Evolutionary conservation across 2,329 filamentous ascomycete genomes (phyloP).

Genomic region (Fusarium liriodendri): DNA sequence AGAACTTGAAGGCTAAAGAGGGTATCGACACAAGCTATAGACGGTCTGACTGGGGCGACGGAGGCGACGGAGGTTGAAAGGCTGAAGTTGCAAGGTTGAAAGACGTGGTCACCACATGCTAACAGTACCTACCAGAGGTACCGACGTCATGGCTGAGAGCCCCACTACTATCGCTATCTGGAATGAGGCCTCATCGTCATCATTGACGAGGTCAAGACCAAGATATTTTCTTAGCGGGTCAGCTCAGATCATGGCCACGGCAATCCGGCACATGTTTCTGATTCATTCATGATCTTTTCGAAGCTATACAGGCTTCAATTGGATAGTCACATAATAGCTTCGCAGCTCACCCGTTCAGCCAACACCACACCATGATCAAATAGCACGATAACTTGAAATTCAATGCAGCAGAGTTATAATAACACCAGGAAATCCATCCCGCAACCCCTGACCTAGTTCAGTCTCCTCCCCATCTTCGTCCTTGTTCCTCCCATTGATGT

Average conservation of each 20-base stretch:
- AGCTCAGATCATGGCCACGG: neutral
- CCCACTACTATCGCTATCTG: conserved; percentile 21
- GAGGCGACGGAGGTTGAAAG: conserved; percentile 1
- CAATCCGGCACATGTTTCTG: neutral
- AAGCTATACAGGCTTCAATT: neutral
- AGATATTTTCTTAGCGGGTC: neutral
- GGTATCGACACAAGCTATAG: neutral
- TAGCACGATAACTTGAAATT: conserved; percentile 25
- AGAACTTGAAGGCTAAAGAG: neutral
- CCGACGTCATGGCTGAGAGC: conserved; percentile 39
- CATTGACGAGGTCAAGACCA: neutral
- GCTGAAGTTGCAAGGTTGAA: conserved; percentile 8
- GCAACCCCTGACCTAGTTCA: conserved; percentile 27
- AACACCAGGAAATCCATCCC: conserved; percentile 39
- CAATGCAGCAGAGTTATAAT: conserved; percentile 35
- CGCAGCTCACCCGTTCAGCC: neutral
- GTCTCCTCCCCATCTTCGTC: conserved; percentile 17
- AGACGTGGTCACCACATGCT: neutral
- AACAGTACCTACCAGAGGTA: neutral
- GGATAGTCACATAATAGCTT: neutral
- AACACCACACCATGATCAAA: neutral
- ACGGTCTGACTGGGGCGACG: neutral
- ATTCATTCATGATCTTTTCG: neutral
- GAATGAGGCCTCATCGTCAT: conserved; percentile 19
- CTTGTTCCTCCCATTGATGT: conserved; percentile 25